These are phyloP conservation scores for Funneliformis caledonium DNA, from an alignment of 371 early-diverging fungal genomes.

Conservation along the genomic window DNA sequence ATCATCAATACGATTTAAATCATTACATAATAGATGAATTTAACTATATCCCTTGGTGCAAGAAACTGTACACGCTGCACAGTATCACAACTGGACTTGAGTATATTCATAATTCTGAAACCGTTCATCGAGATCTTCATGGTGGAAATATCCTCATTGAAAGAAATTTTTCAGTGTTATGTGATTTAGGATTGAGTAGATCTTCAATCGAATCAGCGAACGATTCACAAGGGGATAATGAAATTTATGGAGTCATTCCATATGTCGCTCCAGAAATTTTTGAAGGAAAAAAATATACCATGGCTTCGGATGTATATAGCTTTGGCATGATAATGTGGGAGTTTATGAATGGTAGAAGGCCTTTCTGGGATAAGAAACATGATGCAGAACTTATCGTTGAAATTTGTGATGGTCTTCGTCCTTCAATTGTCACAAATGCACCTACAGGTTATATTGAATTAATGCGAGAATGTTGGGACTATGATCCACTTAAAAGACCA, in stretches of 20 bases:
- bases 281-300: background rate
- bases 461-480: too few relatives aligned
- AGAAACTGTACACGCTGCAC: background rate
- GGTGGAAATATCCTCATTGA: background rate
- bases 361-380: background rate
- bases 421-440: background rate
- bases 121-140: background rate
- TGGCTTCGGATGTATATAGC: constrained; percentile 8
- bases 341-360: background rate
- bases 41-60: background rate
- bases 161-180: too few relatives aligned
- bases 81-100: background rate
- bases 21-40: background rate
- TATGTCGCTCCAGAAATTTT: constrained; percentile 18
- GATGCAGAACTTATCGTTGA: background rate
- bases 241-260: background rate
- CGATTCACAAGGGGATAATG: background rate
- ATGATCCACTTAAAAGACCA: too few relatives aligned
- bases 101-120: background rate
- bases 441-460: too few relatives aligned
- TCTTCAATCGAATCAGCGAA: background rate
- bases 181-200: too few relatives aligned
- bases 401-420: constrained; percentile 12
- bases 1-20: background rate
- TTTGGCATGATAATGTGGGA: constrained; percentile 4